Evolutionary conservation across 164 flowering plant genomes (phyloP), one percentile per base, ranked within the genome.

Genomic region (Stephania cephalantha): DNA sequence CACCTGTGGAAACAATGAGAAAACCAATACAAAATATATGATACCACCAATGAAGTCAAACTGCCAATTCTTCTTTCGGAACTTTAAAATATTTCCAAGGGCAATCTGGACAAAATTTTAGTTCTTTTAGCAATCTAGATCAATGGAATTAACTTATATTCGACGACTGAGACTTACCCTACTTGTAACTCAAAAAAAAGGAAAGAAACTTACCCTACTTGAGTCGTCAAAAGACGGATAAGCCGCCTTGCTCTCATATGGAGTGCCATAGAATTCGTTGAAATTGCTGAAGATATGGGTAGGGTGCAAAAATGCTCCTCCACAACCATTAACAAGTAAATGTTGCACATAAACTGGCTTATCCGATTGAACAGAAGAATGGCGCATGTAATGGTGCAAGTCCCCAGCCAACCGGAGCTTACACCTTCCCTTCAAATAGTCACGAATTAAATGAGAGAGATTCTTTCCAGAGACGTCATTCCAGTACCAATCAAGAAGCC

Each of bases 401-500:
- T 96, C 99, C 75, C 99, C 99, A 72, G 99, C 97, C 72, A 94
- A 75, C 35, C 97, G 89, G 75, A 94, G 97, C 82, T 89, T 96
- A 84, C 99, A 96, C 81, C 97, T 91, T 65, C 92, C 99, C 74
- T 85, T 88, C 76, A 96, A 79, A 86, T 89, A 83, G 83, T 96
- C 93, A 69, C 89, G 78, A 64, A 92, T 88, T 72, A 94, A 84
- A 80, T 96, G 87, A 30, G 90, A 71, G 25, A 94, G 87, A 84
- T 94, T 96, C 84, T 89, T 92, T 72, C 98, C 99, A 75, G 91
- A 83, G 66, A 77, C 81, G 74, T 87, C 87, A 84, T 86, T 84
- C 97, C 97, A 94, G 77, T 96, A 96, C 95, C 97, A 96, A 85
- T 96, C 95, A 78, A 94, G 90, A 81, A 96, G 93, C 99, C 99